A percentile compares a stretch with the other conserved stretches of the same genome.
Evolutionary conservation across 2,329 filamentous ascomycete genomes (phyloP).

Genomic region (Xylaria sp.): DNA sequence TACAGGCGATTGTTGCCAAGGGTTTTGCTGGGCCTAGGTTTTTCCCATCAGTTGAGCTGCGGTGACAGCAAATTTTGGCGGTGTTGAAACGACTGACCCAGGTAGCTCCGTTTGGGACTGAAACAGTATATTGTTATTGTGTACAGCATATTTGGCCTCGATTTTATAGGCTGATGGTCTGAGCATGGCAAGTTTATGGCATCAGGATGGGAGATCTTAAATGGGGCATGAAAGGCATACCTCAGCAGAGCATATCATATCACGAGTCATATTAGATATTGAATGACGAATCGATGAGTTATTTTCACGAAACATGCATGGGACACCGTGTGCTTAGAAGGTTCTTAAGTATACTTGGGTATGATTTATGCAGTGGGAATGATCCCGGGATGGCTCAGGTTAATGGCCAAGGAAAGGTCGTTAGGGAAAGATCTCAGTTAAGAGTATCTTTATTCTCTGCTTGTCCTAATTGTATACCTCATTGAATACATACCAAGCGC

Average conservation of each 20-base stretch:
- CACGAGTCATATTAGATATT: neutral
- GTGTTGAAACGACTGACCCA: neutral
- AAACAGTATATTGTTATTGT: slow-evolving; percentile 8
- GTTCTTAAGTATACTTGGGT: neutral
- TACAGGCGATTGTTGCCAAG: slow-evolving; percentile 84
- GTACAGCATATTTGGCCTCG: neutral
- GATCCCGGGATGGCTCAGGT: neutral
- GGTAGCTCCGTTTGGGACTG: slow-evolving; percentile 9
- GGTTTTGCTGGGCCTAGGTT: slow-evolving; percentile 88
- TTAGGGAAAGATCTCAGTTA: too few relatives aligned
- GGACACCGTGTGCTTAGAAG: too few relatives aligned
- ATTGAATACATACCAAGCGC: neutral
- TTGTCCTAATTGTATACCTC: neutral
- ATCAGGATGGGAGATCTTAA: neutral
- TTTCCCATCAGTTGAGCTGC: slow-evolving; percentile 76
- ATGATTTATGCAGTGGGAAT: neutral
- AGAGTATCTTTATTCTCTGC: neutral
- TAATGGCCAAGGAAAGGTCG: neutral
- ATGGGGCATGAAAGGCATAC: neutral
- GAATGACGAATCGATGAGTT: neutral
- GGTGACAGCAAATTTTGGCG: slow-evolving; percentile 52
- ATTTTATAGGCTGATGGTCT: slow-evolving; percentile 1
- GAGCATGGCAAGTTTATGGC: neutral
- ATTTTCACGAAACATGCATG: neutral
- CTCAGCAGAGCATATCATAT: neutral